phyloP scores from a whole-genome alignment of 495 filamentous ascomycete species.

The Penicillium lagena region DNA sequence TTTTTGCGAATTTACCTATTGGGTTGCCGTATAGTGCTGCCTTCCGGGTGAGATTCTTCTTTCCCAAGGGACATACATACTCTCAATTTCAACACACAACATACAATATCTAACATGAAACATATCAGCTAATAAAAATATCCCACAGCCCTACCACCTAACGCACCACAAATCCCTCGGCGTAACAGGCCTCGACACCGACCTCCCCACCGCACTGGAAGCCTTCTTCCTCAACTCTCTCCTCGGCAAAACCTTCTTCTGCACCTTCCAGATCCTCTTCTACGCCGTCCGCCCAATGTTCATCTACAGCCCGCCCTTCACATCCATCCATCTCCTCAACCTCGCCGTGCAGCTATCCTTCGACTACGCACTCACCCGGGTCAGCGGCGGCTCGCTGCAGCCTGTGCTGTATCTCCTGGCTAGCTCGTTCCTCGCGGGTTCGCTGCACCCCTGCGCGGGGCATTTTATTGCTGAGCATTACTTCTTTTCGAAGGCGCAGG shows the following conservation, averaged over 20 bases:
- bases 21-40: constrained; percentile 93
- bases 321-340: constrained; percentile 78
- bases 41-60: constrained; percentile 60
- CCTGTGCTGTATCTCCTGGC: constrained; percentile 72
- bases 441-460: constrained; percentile 87
- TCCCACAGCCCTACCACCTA: constrained; percentile 85
- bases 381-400: constrained; percentile 46
- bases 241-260: constrained; percentile 97
- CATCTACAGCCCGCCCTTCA: constrained; percentile 84
- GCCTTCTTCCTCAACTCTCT: constrained; percentile 94
- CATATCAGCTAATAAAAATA: not conserved
- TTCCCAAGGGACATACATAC: not conserved
- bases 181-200: constrained; percentile 92
- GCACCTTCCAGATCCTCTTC: constrained; percentile 99
- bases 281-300: constrained; percentile 98
- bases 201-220: constrained; percentile 88
- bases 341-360: constrained; percentile 68
- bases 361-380: constrained; percentile 60
- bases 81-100: not conserved
- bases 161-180: constrained; percentile 99
- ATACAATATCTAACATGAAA: constrained; percentile 4
- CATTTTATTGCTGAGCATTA: constrained; percentile 99
- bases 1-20: constrained; percentile 94
- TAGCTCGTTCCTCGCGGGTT: constrained; percentile 88
- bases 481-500: constrained; percentile 71